A percentile compares a stretch with the other conserved stretches of the same genome.
Evolutionary conservation across 164 flowering plant species (phyloP).

Genomic region (Chimonanthus salicifolius): DNA sequence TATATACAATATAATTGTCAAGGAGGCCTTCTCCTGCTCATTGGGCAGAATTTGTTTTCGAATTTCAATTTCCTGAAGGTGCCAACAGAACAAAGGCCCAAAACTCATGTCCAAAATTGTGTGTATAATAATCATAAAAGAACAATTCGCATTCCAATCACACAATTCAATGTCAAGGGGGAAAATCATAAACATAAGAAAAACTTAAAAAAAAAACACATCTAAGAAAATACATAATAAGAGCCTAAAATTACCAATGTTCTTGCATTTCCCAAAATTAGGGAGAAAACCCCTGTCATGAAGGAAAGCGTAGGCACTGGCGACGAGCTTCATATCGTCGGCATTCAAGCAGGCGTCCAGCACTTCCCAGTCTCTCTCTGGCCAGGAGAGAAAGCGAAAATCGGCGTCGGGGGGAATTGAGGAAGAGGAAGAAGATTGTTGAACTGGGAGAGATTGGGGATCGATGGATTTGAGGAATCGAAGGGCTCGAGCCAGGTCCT

Average conservation of each 20-base stretch:
- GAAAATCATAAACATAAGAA: not conserved
- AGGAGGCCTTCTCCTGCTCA: too few species aligned
- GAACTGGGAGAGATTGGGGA: conserved; percentile 11
- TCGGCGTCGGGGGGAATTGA: not conserved
- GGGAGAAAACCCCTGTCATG: conserved; percentile 66
- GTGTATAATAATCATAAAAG: not conserved
- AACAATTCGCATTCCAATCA: not conserved
- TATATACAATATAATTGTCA: too few species aligned
- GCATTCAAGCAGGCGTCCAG: conserved; percentile 90
- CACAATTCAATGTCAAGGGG: not conserved
- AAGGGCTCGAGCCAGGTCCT: conserved; percentile 77
- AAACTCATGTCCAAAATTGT: not conserved
- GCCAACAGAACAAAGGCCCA: not conserved
- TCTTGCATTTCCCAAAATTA: conserved; percentile 78
- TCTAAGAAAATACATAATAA: not conserved
- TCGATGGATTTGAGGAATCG: conserved; percentile 48
- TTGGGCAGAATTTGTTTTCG: too few species aligned
- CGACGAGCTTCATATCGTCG: conserved; percentile 89
- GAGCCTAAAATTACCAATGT: conserved; percentile 42
- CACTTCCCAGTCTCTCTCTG: conserved; percentile 78
- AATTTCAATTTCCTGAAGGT: too few species aligned
- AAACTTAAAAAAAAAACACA: not conserved
- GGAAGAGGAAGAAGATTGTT: conserved; percentile 8
- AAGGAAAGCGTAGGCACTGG: conserved; percentile 60
- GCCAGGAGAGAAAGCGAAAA: conserved; percentile 1